These are phyloP conservation scores for Hippophae tibetana DNA, from an alignment of 306 rosid genomes.

Conservation along the genomic window DNA sequence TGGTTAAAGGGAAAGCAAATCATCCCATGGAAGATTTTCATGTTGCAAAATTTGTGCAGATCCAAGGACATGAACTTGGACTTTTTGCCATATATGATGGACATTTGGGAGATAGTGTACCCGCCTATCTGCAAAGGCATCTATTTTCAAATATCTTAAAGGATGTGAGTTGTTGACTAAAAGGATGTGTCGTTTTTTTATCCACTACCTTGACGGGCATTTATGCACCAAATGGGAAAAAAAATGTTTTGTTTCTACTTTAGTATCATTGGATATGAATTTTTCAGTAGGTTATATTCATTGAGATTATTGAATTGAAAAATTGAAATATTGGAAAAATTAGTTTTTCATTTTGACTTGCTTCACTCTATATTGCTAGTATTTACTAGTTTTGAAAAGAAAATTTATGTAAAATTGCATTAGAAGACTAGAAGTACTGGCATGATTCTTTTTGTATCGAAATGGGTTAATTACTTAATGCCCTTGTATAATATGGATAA, in stretches of 20 bases:
- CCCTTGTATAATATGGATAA: too few species aligned
- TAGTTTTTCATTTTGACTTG: neutral
- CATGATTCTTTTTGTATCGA: too few species aligned
- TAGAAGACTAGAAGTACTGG: too few species aligned
- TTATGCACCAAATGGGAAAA: neutral
- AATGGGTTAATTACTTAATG: too few species aligned
- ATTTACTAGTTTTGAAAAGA: neutral
- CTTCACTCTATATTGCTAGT: neutral
- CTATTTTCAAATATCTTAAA: conserved; percentile 68
- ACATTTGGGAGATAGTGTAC: conserved; percentile 76
- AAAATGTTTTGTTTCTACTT: conserved; percentile 6
- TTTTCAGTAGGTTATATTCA: neutral
- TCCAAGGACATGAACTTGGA: conserved; percentile 55
- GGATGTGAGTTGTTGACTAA: conserved; percentile 50
- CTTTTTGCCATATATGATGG: conserved; percentile 87
- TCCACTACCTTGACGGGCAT: conserved; percentile 12
- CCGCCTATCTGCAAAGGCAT: conserved; percentile 67
- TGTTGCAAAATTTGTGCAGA: conserved; percentile 52
- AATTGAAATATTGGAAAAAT: neutral
- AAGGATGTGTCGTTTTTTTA: conserved; percentile 2
- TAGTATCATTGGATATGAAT: conserved; percentile 1
- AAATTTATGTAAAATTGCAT: too few species aligned
- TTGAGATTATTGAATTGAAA: neutral
- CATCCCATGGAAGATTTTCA: conserved; percentile 93
- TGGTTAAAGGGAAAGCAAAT: conserved; percentile 80